phyloP scores from a whole-genome alignment of 2,329 filamentous ascomycete genomes.

The Lithohypha guttulata region DNA sequence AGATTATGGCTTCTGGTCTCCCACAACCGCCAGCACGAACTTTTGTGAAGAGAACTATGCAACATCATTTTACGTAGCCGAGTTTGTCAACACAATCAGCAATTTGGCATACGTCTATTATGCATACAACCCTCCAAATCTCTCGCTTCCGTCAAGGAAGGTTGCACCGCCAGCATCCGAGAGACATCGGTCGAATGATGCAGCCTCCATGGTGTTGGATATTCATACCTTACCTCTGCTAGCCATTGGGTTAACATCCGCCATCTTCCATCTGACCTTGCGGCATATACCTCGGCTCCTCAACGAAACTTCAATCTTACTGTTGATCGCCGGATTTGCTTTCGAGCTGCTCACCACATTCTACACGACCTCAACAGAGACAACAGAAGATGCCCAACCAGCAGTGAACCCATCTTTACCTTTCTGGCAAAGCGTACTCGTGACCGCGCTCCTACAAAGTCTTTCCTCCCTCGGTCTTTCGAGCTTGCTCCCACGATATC shows the following conservation, averaged over 20 bases:
- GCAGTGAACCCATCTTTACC: too few species aligned
- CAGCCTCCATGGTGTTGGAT: too few species aligned
- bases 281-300: conserved; percentile 13
- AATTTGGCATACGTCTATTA: conserved; percentile 68
- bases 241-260: conserved; percentile 15
- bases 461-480: too few species aligned
- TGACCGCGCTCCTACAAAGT: too few species aligned
- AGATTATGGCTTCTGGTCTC: conserved; percentile 49
- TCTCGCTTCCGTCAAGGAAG: too few species aligned
- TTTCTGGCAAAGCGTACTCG: too few species aligned
- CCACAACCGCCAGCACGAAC: conserved; percentile 60
- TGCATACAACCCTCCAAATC: conserved; percentile 20
- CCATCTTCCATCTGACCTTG: conserved; percentile 14
- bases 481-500: too few species aligned
- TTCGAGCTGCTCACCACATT: conserved; percentile 1
- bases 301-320: conserved; percentile 5
- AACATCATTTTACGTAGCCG: conserved; percentile 63
- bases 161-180: too few species aligned
- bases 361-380: neutral
- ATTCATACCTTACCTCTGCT: too few species aligned
- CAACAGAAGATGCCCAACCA: too few species aligned
- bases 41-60: conserved; percentile 75
- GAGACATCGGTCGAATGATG: too few species aligned
- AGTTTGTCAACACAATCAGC: conserved; percentile 68
- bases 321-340: neutral